phyloP scores from a whole-genome alignment of 805 yeast genomes.

The Wilhelminamyces savonicus region DNA sequence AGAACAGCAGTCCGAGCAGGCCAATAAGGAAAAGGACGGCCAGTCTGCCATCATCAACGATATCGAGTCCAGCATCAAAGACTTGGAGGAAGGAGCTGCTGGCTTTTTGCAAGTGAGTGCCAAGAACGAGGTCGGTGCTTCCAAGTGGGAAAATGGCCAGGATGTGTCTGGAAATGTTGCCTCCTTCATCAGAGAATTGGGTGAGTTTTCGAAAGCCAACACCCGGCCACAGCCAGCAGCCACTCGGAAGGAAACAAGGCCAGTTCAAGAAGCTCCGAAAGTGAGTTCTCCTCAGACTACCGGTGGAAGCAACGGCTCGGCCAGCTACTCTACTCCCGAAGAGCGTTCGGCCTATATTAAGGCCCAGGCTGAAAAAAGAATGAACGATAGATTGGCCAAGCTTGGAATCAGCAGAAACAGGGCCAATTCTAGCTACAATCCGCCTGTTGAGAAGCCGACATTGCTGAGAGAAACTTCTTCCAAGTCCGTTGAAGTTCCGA shows the following conservation, averaged over 20 bases:
- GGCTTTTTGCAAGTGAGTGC: constrained; percentile 33
- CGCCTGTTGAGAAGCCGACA: constrained; percentile 9
- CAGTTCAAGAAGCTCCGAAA: too few relatives aligned
- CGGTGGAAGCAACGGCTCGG: too few relatives aligned
- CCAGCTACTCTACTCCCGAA: constrained; percentile 40
- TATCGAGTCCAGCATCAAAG: constrained; percentile 64
- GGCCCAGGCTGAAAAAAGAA: constrained; percentile 67
- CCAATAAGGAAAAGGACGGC: constrained; percentile 47
- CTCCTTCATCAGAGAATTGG: constrained; percentile 51
- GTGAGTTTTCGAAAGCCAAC: background rate
- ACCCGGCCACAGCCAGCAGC: too few relatives aligned
- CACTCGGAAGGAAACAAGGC: background rate
- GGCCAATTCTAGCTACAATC: constrained; percentile 7
- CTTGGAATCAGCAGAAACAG: constrained; percentile 56
- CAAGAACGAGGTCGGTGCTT: constrained; percentile 44
- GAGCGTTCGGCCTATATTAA: constrained; percentile 77
- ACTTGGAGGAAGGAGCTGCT: constrained; percentile 48
- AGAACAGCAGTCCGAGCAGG: constrained; percentile 43
- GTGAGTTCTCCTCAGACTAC: too few relatives aligned
- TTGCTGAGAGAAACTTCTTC: constrained; percentile 1
- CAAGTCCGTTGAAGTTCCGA: too few relatives aligned
- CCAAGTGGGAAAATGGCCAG: constrained; percentile 76
- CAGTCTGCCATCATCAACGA: constrained; percentile 62
- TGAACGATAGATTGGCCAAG: constrained; percentile 81
- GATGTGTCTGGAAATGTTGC: constrained; percentile 65